phyloP scores from a whole-genome alignment of 2,329 filamentous ascomycete genomes.

The Neopestalotiopsis rosae region DNA sequence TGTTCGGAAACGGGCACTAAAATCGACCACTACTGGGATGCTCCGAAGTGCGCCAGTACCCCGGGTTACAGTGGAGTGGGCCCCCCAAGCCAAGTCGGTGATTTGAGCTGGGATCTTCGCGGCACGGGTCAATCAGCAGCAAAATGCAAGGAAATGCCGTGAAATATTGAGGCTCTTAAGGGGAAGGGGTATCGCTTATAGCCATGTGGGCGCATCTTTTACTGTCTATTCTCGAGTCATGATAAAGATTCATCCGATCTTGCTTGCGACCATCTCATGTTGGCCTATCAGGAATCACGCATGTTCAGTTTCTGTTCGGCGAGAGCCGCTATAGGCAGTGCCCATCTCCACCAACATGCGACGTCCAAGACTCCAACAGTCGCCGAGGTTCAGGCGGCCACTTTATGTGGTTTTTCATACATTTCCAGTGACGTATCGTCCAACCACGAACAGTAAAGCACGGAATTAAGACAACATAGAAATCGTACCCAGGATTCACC shows the following conservation, averaged over 20 bases:
- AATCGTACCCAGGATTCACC: too few relatives aligned
- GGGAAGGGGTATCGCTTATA: not conserved
- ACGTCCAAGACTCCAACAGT: not conserved
- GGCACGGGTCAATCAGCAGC: not conserved
- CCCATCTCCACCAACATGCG: not conserved
- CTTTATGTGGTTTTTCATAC: not conserved
- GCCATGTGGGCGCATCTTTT: not conserved
- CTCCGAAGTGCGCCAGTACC: not conserved
- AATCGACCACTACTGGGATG: not conserved
- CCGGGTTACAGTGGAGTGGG: not conserved
- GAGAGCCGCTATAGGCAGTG: not conserved
- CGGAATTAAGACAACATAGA: too few relatives aligned
- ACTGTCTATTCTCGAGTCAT: not conserved
- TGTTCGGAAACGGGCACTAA: not conserved
- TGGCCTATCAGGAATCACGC: not conserved
- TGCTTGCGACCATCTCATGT: not conserved
- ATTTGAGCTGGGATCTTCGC: not conserved
- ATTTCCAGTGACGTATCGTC: too few relatives aligned
- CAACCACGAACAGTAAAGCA: too few relatives aligned
- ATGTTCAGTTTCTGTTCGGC: not conserved
- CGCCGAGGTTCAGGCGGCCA: not conserved
- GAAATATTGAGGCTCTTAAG: not conserved
- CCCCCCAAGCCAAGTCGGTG: not conserved
- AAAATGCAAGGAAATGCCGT: not conserved
- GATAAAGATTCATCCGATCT: not conserved